Evolutionary conservation across 192 early-diverging fungal genomes (phyloP).

Genomic region (Obelidium mucronatum): DNA sequence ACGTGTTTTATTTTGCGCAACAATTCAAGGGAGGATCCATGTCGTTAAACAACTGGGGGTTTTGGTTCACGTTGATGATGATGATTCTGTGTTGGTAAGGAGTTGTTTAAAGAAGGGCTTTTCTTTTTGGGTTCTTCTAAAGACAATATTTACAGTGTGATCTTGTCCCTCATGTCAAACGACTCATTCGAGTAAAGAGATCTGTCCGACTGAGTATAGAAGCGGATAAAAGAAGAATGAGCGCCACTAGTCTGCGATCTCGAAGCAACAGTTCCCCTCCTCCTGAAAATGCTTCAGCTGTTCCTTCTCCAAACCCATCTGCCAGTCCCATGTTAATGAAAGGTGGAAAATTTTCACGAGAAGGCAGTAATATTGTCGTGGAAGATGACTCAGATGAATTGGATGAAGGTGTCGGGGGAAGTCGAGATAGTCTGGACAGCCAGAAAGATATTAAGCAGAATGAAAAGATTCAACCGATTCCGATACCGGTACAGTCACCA

Average conservation of each 20-base stretch:
- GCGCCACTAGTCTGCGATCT: not conserved
- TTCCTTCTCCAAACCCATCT: not conserved
- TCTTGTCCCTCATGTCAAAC: slow-evolving; percentile 24
- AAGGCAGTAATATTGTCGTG: too few species aligned
- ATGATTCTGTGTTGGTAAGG: slow-evolving; percentile 35
- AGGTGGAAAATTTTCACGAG: too few species aligned
- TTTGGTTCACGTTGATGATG: slow-evolving; percentile 67
- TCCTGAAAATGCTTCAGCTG: not conserved
- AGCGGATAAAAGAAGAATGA: slow-evolving; percentile 3
- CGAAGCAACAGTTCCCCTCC: not conserved
- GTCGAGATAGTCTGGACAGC: too few species aligned
- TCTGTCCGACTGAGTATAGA: not conserved
- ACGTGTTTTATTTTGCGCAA: slow-evolving; percentile 72
- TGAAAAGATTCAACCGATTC: not conserved
- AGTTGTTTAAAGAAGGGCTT: not conserved
- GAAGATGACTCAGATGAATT: slow-evolving; percentile 5
- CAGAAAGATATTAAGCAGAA: too few species aligned
- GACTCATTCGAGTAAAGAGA: slow-evolving; percentile 21
- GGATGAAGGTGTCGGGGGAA: not conserved
- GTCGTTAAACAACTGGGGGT: slow-evolving; percentile 75
- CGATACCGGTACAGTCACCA: not conserved
- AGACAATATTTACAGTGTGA: not conserved
- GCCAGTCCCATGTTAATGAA: not conserved
- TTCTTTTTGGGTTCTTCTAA: not conserved
- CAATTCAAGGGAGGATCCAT: slow-evolving; percentile 69